These are phyloP conservation scores for Termitomyces sp. DNA, from an alignment of 768 basidiomycete genomes.

Conservation along the genomic window DNA sequence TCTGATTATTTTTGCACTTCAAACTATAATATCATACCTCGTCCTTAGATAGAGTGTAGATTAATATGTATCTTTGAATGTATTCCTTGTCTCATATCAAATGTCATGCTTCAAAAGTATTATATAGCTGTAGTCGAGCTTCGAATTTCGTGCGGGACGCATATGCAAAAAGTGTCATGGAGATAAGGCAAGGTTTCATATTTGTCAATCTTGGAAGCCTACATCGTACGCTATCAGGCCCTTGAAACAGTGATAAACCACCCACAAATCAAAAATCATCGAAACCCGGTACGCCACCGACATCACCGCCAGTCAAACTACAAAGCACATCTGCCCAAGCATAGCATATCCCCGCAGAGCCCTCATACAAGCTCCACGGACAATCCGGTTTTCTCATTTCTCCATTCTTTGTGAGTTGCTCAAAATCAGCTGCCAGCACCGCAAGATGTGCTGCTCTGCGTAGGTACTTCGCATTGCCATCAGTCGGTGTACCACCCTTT, in stretches of 20 bases:
- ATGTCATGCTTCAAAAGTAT: no score
- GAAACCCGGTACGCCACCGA: constrained; percentile 35
- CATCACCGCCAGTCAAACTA: constrained; percentile 21
- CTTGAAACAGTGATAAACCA: not conserved
- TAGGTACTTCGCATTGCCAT: constrained; percentile 3
- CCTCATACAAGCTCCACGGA: constrained; percentile 56
- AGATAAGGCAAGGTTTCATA: not conserved
- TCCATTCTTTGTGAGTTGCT: constrained; percentile 28
- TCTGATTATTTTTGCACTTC: not conserved
- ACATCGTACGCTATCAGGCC: not conserved
- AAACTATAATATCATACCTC: no score
- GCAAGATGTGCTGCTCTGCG: constrained; percentile 44
- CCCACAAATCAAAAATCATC: constrained; percentile 28
- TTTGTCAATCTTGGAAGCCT: not conserved
- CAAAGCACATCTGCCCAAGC: constrained; percentile 47
- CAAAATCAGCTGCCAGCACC: constrained; percentile 34
- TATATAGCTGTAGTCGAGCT: not conserved
- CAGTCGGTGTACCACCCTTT: not conserved
- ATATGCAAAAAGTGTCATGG: not conserved
- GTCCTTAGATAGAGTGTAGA: not conserved
- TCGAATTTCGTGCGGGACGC: not conserved
- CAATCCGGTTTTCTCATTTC: constrained; percentile 46
- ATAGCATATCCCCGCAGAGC: constrained; percentile 55
- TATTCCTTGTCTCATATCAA: no score
- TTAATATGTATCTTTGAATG: not conserved